Evolutionary conservation across 2,329 filamentous ascomycete genomes (phyloP).

Genomic region (Penicillium sp.): DNA sequence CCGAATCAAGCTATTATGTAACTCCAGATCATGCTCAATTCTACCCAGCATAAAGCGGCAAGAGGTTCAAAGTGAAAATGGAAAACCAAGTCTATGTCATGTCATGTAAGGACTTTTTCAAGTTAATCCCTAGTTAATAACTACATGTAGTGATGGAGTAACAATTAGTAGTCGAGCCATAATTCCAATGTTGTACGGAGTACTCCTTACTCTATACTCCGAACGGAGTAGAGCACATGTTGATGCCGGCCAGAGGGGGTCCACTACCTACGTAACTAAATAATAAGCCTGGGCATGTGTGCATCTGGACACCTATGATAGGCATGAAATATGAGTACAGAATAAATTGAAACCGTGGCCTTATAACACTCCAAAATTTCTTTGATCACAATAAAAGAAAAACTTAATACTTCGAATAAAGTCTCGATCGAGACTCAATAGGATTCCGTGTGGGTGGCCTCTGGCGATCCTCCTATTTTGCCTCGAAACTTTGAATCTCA

Average conservation of each 20-base stretch:
- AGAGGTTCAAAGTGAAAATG: neutral
- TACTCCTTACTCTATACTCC: too few relatives aligned
- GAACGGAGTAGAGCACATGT: too few relatives aligned
- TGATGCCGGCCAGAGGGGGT: too few relatives aligned
- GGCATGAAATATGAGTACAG: neutral
- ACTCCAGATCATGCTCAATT: neutral
- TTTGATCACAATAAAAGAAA: neutral
- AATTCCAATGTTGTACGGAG: too few relatives aligned
- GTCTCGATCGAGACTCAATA: constrained; percentile 1
- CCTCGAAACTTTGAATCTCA: neutral
- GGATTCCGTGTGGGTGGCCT: constrained; percentile 7
- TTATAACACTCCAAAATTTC: neutral
- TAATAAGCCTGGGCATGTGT: neutral
- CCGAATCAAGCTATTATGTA: too few relatives aligned
- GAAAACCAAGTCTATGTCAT: neutral
- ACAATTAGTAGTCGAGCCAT: neutral
- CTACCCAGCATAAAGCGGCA: neutral
- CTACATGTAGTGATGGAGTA: neutral
- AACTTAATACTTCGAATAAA: neutral
- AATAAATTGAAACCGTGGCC: neutral
- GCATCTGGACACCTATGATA: neutral
- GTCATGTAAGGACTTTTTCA: constrained; percentile 4
- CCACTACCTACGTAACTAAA: neutral
- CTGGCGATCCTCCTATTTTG: constrained; percentile 17
- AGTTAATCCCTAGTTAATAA: neutral